Evolutionary conservation across 2,329 filamentous ascomycete genomes (phyloP).

Genomic region (Claviceps spartinae): DNA sequence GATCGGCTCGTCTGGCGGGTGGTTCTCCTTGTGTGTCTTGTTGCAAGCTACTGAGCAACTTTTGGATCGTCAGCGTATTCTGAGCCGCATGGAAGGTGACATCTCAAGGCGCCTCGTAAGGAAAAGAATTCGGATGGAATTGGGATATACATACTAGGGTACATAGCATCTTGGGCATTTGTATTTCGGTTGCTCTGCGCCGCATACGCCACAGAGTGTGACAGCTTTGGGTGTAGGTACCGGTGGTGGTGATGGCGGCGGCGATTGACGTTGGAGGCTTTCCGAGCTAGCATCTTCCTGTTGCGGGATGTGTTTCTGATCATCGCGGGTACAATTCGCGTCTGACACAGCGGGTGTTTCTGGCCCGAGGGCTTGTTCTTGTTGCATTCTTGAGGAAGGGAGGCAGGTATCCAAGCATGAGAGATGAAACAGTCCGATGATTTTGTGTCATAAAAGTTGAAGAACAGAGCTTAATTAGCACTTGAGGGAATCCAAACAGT

Average conservation of each 20-base stretch:
- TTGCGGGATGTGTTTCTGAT: neutral
- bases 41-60: slow-evolving; percentile 46
- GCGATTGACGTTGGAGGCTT: neutral
- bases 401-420: neutral
- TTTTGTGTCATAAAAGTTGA: neutral
- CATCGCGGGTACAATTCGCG: neutral
- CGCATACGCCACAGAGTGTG: slow-evolving; percentile 38
- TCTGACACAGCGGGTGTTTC: neutral
- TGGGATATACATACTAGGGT: slow-evolving; percentile 36
- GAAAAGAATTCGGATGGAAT: neutral
- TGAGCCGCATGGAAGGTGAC: neutral
- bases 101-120: neutral
- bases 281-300: neutral
- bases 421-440: neutral
- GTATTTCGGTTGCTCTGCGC: slow-evolving; percentile 40
- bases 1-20: slow-evolving; percentile 27
- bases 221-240: slow-evolving; percentile 1
- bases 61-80: neutral
- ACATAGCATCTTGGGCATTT: slow-evolving; percentile 47
- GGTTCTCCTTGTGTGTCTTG: slow-evolving; percentile 35
- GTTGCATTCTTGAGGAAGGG: neutral
- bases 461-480: neutral
- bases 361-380: neutral
- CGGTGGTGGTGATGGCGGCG: neutral
- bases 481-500: too few relatives aligned